Base-by-base conservation (phyloP, 768 basidiomycete genomes). In the Lactarius hatsudake region DNA sequence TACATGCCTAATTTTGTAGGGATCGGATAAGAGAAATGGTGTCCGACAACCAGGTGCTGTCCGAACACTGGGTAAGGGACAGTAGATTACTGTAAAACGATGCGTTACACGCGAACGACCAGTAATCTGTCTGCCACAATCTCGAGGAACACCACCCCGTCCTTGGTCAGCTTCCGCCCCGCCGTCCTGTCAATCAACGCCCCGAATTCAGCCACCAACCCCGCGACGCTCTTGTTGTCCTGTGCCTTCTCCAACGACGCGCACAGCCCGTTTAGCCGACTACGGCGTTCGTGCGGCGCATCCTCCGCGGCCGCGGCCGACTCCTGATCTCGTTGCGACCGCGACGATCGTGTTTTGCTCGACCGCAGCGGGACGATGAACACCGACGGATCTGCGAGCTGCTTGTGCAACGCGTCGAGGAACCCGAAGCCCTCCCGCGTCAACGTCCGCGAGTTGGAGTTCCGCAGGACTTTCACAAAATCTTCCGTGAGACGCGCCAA, bases 131-230 rank as follows among this genome's bases (percentile, higher is more conserved):
- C 81, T 2, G 86, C 82, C 55, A 91, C 73, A 43, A 84, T 84
- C 61, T 87, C 85, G 59, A 91, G 76, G 73, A 91, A 91, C 12
- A 81, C 81, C 71, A 91, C 83, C 43, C 88, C 89, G 71, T 90
- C 88, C 82, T 92, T 93, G 40, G 89, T 91, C 62, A 93, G 80
- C 59, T 87, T 90, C 69, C 88, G 81, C 51, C 88, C 87, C 43
- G 80, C 86, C 72, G 86, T 87, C 73, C 82, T 82, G 74, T 89
- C 86, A 38, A 88, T 90, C 62, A 89, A 84, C 59, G 81, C 79
- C 28, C 86, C 86, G 75, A 93, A 93, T 59, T 90, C 89, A 9
- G 82, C 80, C 8, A 92, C 84, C 82, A 91, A 83, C 70, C 72
- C 73, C 36, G 86, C 90, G 48, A 93, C 81, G 55, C 80, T 79